Evolutionary conservation across 495 filamentous ascomycete species (phyloP), one percentile per base, ranked within the genome.

Genomic region (Penicillium alfredii): DNA sequence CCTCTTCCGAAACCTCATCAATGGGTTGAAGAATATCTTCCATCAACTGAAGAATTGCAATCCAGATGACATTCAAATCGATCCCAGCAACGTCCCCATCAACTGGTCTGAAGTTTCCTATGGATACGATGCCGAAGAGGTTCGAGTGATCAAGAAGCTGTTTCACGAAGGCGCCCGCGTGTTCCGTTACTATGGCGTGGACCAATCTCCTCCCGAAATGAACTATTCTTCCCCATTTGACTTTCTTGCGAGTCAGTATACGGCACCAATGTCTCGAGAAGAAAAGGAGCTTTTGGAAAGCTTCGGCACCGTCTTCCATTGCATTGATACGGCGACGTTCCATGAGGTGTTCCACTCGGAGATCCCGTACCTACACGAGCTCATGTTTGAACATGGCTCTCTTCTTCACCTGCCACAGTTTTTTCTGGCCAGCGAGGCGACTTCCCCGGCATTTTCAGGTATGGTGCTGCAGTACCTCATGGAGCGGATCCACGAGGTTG

Each of bases 341-440:
- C 86, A 99, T 52, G 93, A 99, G 63, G 88, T 99, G 15, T 99
- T 99, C 59, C 86, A 94, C 47, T 85, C 87, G 8, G 90, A 97
- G 63, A 97, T 99, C 38, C 90, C 90, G 17, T 86, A 84, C 49
- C 78, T 99, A 7, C 95, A 97, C 55, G 84, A 94, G 30, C 93
- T 97, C 73, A 95, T 94, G 72, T 95, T 97, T 59, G 86, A 95
- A 44, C 90, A 99, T 62, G 86, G 87, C 4, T 84, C 88, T 16
- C 72, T 99, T 23, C 73, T 97, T 16, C 92, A 99, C 55, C 79
- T 99, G 15, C 90, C 93, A 1, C 93, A 99, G 53, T 99, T 97
- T 57, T 94, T 99, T 61, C 76, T 99, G 7, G 93, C 93, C 7
- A 94, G 87, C 48, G 93, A 99, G 66, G 92, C 93, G 11, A 99